phyloP scores from a whole-genome alignment of 164 flowering plant genomes.

The Akebia trifoliata region DNA sequence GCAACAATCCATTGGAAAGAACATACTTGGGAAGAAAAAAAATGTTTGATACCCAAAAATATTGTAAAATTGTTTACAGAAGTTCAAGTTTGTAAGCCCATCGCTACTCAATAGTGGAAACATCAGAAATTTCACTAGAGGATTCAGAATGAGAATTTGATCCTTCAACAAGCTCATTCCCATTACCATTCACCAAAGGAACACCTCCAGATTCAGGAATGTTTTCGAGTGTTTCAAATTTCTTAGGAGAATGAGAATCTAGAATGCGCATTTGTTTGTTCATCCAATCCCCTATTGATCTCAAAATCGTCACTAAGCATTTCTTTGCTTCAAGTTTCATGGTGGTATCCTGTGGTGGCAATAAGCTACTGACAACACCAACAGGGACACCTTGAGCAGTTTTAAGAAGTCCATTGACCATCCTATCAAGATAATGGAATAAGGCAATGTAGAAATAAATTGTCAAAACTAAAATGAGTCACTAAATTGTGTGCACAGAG shows the following conservation, averaged over 20 bases:
- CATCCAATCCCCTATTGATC: constrained; percentile 99
- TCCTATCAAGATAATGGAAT: constrained; percentile 42
- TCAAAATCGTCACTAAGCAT: constrained; percentile 77
- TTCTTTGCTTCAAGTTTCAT: constrained; percentile 97
- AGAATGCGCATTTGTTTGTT: constrained; percentile 91
- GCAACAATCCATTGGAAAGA: not conserved
- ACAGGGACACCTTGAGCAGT: constrained; percentile 99
- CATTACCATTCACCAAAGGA: constrained; percentile 70
- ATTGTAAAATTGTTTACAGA: constrained; percentile 64
- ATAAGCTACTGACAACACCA: constrained; percentile 66
- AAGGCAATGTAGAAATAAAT: constrained; percentile 1
- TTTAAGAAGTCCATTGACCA: constrained; percentile 99
- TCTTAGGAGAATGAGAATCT: constrained; percentile 68
- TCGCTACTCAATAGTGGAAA: no score
- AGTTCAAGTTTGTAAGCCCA: constrained; percentile 99
- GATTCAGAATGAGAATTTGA: constrained; percentile 81
- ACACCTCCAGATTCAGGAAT: constrained; percentile 47
- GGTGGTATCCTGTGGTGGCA: constrained; percentile 89
- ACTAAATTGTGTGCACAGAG: no score
- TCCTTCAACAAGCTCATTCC: constrained; percentile 58
- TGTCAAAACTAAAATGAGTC: no score
- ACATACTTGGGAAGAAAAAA: constrained; percentile 7
- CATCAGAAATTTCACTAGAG: constrained; percentile 81
- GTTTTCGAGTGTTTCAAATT: constrained; percentile 51
- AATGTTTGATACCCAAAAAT: no score